phyloP scores from a whole-genome alignment of 495 filamentous ascomycete species.

The Friedmanniomyces endolithicus region DNA sequence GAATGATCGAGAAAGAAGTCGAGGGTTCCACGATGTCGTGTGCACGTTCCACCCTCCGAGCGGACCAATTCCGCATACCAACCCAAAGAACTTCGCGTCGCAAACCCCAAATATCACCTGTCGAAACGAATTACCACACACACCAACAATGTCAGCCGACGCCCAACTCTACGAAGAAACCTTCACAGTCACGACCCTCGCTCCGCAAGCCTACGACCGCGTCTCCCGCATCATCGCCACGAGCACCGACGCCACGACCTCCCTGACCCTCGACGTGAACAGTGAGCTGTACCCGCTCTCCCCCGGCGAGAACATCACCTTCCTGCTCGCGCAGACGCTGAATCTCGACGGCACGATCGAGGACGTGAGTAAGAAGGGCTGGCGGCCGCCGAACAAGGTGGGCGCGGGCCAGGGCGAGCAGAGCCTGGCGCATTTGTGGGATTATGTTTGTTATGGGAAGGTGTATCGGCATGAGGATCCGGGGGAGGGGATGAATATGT shows the following conservation, averaged over 20 bases:
- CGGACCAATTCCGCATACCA: no score
- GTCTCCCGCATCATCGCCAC: conserved; percentile 67
- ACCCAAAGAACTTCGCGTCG: no score
- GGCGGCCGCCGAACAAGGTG: conserved; percentile 66
- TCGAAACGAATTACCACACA: neutral
- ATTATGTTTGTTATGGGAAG: conserved; percentile 97
- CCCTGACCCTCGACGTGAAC: conserved; percentile 86
- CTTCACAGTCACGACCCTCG: conserved; percentile 68
- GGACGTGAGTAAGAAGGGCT: conserved; percentile 32
- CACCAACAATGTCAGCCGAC: conserved; percentile 35
- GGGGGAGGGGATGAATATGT: conserved; percentile 69
- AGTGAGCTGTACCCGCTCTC: conserved; percentile 72
- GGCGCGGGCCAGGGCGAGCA: conserved; percentile 55
- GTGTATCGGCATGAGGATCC: conserved; percentile 94
- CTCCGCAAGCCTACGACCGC: conserved; percentile 85
- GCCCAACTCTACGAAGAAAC: conserved; percentile 83
- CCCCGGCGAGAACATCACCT: conserved; percentile 57
- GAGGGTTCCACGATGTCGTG: no score
- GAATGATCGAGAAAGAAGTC: no score
- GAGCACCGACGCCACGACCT: conserved; percentile 55
- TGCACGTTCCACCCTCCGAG: no score
- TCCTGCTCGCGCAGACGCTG: conserved; percentile 73
- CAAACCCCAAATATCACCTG: neutral
- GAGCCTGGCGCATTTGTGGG: conserved; percentile 78
- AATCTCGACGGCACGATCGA: conserved; percentile 69